Percentiles rank a stretch among this genome's conserved stretches.
Evolutionary conservation across 225 moss, liverwort and hornwort genomes (phyloP).

Genomic region (Antitrichia curtipendula): DNA sequence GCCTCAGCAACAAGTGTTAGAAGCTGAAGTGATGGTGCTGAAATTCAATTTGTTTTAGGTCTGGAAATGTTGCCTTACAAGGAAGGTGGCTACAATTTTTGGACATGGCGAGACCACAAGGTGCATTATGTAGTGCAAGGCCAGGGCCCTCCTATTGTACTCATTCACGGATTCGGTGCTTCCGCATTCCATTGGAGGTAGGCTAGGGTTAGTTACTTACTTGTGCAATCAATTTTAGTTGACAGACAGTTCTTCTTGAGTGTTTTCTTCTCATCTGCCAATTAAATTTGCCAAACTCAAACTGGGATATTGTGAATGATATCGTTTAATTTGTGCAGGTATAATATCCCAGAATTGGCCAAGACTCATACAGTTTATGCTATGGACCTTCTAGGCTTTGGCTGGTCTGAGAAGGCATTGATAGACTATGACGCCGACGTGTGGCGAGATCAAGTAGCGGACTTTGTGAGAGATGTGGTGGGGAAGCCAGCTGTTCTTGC

Average conservation of each 20-base stretch:
- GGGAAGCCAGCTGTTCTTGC: slow-evolving; percentile 72
- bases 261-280: neutral
- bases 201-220: neutral
- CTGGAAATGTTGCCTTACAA: slow-evolving; percentile 64
- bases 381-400: slow-evolving; percentile 87
- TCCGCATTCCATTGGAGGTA: slow-evolving; percentile 95
- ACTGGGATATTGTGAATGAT: neutral
- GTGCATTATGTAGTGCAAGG: slow-evolving; percentile 94
- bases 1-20: neutral
- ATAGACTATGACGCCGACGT: slow-evolving; percentile 50
- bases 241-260: neutral
- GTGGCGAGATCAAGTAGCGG: slow-evolving; percentile 88
- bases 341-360: slow-evolving; percentile 84
- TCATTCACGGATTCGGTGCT: slow-evolving; percentile 95
- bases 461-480: slow-evolving; percentile 77
- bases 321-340: slow-evolving; percentile 20
- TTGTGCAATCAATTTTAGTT: neutral
- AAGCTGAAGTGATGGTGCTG: neutral
- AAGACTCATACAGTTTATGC: slow-evolving; percentile 82
- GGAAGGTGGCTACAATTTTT: slow-evolving; percentile 74
- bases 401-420: slow-evolving; percentile 85
- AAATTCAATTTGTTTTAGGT: neutral
- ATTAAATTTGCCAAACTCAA: neutral
- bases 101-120: slow-evolving; percentile 82
- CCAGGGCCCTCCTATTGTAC: slow-evolving; percentile 73